Conservation (phyloP, 2,329 filamentous ascomycete genomes). For the Simplicillium aogashimaense region DNA sequence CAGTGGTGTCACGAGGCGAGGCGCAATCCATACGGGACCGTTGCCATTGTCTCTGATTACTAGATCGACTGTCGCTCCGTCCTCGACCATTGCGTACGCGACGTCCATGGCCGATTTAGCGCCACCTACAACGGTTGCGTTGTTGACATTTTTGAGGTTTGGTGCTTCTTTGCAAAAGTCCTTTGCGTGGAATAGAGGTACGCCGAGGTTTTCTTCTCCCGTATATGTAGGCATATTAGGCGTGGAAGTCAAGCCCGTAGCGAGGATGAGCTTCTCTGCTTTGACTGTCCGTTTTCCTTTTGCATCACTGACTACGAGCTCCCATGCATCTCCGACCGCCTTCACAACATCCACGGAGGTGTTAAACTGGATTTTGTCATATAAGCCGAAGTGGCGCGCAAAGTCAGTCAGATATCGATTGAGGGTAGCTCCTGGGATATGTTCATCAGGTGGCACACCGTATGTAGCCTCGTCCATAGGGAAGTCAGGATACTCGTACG, state of each 20-base stretch:
- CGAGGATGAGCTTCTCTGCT: slow-evolving; percentile 34
- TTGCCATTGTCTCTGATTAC: slow-evolving; percentile 38
- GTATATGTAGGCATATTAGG: slow-evolving; percentile 28
- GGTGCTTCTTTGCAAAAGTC: slow-evolving; percentile 25
- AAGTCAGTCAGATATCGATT: slow-evolving; percentile 26
- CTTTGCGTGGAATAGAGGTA: slow-evolving; percentile 31
- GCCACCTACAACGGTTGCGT: slow-evolving; percentile 40
- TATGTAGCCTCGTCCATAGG: slow-evolving; percentile 42
- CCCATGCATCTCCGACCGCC: slow-evolving; percentile 10
- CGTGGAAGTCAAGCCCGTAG: slow-evolving; percentile 36
- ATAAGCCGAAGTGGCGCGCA: slow-evolving; percentile 35
- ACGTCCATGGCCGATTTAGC: slow-evolving; percentile 50
- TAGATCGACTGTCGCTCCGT: slow-evolving; percentile 37
- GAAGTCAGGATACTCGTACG: slow-evolving; percentile 55
- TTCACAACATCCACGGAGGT: slow-evolving; percentile 36
- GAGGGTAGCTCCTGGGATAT: slow-evolving; percentile 25
- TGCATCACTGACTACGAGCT: slow-evolving; percentile 7
- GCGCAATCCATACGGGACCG: slow-evolving; percentile 45
- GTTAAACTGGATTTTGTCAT: slow-evolving; percentile 35
- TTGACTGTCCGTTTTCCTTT: slow-evolving; percentile 7
- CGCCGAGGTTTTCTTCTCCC: slow-evolving; percentile 24
- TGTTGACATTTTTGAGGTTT: slow-evolving; percentile 19
- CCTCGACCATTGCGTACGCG: slow-evolving; percentile 41
- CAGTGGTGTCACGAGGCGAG: slow-evolving; percentile 49
- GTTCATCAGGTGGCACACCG: slow-evolving; percentile 19